Evolutionary conservation across 1,284 basidiomycete genomes (phyloP).

Genomic region (Fomes fomentarius): DNA sequence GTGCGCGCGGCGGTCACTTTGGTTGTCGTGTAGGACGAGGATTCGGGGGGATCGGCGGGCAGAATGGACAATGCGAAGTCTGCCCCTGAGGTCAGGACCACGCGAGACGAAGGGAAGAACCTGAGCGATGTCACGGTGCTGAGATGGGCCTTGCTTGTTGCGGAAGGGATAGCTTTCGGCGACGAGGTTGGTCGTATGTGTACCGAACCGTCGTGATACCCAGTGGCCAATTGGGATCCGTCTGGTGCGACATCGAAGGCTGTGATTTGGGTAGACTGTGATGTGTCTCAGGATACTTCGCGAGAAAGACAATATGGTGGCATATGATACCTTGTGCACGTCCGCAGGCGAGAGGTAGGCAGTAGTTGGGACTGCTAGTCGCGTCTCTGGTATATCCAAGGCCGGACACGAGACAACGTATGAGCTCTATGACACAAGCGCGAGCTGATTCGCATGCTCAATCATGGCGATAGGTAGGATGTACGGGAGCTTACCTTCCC

Average conservation of each 20-base stretch:
- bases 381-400: slow-evolving; percentile 48
- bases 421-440: slow-evolving; percentile 19
- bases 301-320: slow-evolving; percentile 32
- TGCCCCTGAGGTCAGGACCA: slow-evolving; percentile 63
- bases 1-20: slow-evolving; percentile 54
- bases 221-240: slow-evolving; percentile 58
- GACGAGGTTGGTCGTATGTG: slow-evolving; percentile 38
- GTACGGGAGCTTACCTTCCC: slow-evolving; percentile 31
- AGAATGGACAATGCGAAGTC: slow-evolving; percentile 68
- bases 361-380: slow-evolving; percentile 45
- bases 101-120: slow-evolving; percentile 67
- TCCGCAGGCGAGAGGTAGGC: slow-evolving; percentile 47
- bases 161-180: slow-evolving; percentile 20
- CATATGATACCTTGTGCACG: slow-evolving; percentile 41
- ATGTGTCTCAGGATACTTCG: neutral
- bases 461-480: neutral
- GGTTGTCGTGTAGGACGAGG: slow-evolving; percentile 23
- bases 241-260: slow-evolving; percentile 66
- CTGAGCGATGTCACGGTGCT: slow-evolving; percentile 57
- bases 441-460: slow-evolving; percentile 28
- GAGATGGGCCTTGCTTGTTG: slow-evolving; percentile 50
- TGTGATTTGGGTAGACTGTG: slow-evolving; percentile 47
- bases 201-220: slow-evolving; percentile 60
- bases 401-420: slow-evolving; percentile 37
- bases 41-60: slow-evolving; percentile 47